phyloP scores from a whole-genome alignment of 441 rosid species.

The Hura crepitans region DNA sequence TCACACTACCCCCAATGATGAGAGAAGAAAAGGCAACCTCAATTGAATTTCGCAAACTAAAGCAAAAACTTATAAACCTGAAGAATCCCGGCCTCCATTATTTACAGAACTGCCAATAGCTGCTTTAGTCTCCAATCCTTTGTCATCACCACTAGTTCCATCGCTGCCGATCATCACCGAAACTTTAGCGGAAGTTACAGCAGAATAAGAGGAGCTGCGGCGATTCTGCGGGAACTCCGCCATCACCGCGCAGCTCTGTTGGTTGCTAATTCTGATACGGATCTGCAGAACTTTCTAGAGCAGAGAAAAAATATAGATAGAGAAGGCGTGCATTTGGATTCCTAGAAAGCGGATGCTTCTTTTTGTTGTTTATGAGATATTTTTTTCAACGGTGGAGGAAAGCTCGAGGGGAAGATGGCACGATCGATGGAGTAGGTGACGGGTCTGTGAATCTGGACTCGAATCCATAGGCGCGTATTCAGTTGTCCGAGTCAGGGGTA shows the following conservation, averaged over 20 bases:
- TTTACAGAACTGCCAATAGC: constrained; percentile 31
- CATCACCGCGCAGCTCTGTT: constrained; percentile 30
- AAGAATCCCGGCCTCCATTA: constrained; percentile 26
- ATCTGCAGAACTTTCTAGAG: constrained; percentile 27
- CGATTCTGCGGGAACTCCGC: constrained; percentile 41
- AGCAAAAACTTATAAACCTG: constrained; percentile 35
- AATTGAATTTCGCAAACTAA: constrained; percentile 6
- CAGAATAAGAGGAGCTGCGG: constrained; percentile 29
- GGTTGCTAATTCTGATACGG: constrained; percentile 33
- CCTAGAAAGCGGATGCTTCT: constrained; percentile 18
- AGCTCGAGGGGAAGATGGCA: constrained; percentile 4
- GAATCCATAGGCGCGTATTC: background rate
- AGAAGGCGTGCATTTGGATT: constrained; percentile 16
- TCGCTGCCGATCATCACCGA: constrained; percentile 34
- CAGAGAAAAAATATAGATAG: constrained; percentile 3
- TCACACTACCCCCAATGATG: background rate
- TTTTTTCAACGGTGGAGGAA: constrained; percentile 3
- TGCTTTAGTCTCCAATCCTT: constrained; percentile 30
- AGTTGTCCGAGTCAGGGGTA: background rate
- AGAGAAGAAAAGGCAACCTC: constrained; percentile 5
- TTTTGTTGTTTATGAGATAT: no score
- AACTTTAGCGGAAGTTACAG: constrained; percentile 37
- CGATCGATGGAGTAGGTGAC: constrained; percentile 21
- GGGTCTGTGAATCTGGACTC: constrained; percentile 5
- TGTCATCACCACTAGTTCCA: constrained; percentile 32